These are phyloP conservation scores for Diddensiella transvaalensis DNA, from an alignment of 805 yeast genomes.

Conservation along the genomic window DNA sequence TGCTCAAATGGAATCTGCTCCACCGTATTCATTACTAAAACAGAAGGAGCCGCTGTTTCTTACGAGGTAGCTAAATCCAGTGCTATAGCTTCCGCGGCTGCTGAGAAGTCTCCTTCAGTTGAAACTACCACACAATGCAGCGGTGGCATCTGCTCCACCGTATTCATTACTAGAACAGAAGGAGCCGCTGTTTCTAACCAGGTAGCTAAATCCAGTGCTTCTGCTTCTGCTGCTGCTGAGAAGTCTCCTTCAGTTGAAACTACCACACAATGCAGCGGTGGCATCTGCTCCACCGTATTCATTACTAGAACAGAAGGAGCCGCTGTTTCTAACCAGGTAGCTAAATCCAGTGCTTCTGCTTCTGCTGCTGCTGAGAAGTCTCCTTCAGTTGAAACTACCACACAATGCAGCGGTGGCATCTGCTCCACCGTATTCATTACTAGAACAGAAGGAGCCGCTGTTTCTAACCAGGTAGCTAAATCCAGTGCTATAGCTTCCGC, in stretches of 20 bases:
- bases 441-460: not conserved
- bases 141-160: not conserved
- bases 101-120: not conserved
- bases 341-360: not conserved
- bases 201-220: too few species aligned
- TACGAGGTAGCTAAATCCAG: not conserved
- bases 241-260: not conserved
- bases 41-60: not conserved
- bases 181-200: too few species aligned
- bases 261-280: not conserved
- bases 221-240: not conserved
- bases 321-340: not conserved
- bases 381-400: not conserved
- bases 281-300: not conserved
- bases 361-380: not conserved
- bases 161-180: not conserved
- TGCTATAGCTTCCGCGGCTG: not conserved
- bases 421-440: not conserved
- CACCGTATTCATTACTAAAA: not conserved
- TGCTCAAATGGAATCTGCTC: not conserved
- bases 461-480: too few species aligned
- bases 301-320: not conserved
- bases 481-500: not conserved
- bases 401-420: not conserved
- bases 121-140: not conserved